phyloP scores from a whole-genome alignment of 192 early-diverging fungal species.

The Paraglomus occultum region DNA sequence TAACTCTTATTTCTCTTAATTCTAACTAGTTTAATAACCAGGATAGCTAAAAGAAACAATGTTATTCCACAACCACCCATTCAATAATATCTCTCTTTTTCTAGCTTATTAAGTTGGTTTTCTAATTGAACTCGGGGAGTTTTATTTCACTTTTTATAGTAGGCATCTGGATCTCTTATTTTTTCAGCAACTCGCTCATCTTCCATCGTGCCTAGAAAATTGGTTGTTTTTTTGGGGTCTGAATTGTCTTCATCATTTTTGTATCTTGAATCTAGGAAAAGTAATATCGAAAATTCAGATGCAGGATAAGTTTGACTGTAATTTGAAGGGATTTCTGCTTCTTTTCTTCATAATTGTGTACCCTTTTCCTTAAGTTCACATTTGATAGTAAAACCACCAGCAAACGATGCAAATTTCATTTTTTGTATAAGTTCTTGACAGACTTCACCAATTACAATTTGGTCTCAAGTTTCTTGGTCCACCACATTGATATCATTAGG shows the following conservation, averaged over 20 bases:
- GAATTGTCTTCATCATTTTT: not conserved
- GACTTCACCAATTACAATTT: no score
- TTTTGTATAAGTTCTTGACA: constrained; percentile 20
- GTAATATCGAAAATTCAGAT: not conserved
- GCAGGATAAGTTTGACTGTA: constrained; percentile 17
- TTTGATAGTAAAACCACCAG: constrained; percentile 15
- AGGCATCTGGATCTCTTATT: no score
- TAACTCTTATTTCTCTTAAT: constrained; percentile 14
- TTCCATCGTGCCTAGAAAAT: not conserved
- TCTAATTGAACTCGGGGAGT: constrained; percentile 14
- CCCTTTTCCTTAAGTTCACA: constrained; percentile 16
- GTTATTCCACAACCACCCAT: constrained; percentile 11
- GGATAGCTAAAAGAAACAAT: not conserved
- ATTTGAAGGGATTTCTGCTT: constrained; percentile 16
- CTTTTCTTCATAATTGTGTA: constrained; percentile 10
- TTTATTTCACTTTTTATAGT: no score
- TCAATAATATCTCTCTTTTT: no score
- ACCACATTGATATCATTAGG: constrained; percentile 26
- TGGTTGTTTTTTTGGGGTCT: not conserved
- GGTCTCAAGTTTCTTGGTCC: constrained; percentile 1
- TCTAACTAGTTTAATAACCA: constrained; percentile 6
- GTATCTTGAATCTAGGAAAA: no score
- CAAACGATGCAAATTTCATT: constrained; percentile 10
- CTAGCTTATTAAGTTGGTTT: constrained; percentile 7
- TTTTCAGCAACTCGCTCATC: no score